Percentiles rank a stretch among this genome's conserved stretches.
phyloP scores from a whole-genome alignment of 306 rosid species.

The Argentina anserina region DNA sequence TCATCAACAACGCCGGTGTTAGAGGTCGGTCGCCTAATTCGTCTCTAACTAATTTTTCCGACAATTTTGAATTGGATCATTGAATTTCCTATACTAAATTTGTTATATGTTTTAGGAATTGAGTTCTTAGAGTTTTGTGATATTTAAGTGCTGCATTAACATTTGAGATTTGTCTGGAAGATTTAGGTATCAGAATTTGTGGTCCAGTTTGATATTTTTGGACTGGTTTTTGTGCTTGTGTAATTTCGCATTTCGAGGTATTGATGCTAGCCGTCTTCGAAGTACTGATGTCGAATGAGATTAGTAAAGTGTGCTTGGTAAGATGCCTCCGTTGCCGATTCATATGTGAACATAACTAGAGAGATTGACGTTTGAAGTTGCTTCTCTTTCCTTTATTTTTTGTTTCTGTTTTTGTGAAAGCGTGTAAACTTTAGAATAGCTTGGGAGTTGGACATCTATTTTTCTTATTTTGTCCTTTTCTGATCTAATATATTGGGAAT shows the following conservation, averaged over 20 bases:
- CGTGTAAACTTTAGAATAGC: no score
- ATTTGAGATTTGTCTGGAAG: not conserved
- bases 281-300: not conserved
- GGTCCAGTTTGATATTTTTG: no score
- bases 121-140: not conserved
- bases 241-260: not conserved
- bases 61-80: not conserved
- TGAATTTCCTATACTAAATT: not conserved
- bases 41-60: not conserved
- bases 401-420: not conserved
- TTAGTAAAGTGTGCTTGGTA: not conserved
- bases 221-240: not conserved
- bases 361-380: not conserved
- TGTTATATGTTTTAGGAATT: not conserved
- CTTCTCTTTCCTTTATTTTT: no score
- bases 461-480: no score
- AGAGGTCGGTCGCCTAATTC: conserved; percentile 43
- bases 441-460: not conserved
- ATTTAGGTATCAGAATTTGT: no score
- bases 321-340: not conserved
- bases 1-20: conserved; percentile 69
- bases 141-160: not conserved
- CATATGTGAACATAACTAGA: no score
- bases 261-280: not conserved
- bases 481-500: no score